Conservation (phyloP, 2,329 filamentous ascomycete genomes). For the Mariannaea elegans region DNA sequence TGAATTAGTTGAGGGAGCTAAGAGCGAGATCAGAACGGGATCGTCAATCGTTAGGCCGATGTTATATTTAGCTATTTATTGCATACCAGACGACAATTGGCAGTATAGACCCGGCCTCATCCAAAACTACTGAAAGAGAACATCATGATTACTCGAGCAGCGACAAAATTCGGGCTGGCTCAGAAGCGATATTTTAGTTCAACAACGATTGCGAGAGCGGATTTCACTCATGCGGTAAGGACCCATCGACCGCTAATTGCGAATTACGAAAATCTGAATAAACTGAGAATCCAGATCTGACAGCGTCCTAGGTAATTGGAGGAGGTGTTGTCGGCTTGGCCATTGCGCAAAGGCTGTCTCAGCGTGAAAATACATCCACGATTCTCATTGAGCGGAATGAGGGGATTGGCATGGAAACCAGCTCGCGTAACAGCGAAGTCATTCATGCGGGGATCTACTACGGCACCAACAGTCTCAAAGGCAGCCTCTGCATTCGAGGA, state of each 20-base stretch:
- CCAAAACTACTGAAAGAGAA: not conserved
- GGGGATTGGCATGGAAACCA: slow-evolving; percentile 83
- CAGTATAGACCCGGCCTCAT: not conserved
- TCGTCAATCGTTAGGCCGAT: not conserved
- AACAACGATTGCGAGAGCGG: slow-evolving; percentile 44
- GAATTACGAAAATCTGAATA: not conserved
- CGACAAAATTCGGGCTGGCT: not conserved
- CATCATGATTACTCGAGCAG: slow-evolving; percentile 11
- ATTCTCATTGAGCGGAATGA: slow-evolving; percentile 84
- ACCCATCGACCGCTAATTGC: slow-evolving; percentile 1
- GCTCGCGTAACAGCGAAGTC: slow-evolving; percentile 91
- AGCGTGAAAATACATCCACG: slow-evolving; percentile 68
- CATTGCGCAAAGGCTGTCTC: slow-evolving; percentile 78
- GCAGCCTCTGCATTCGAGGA: slow-evolving; percentile 81
- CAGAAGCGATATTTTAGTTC: slow-evolving; percentile 47
- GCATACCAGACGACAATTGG: not conserved
- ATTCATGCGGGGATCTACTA: slow-evolving; percentile 98
- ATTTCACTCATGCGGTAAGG: slow-evolving; percentile 58
- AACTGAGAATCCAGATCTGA: not conserved
- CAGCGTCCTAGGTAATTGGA: slow-evolving; percentile 59
- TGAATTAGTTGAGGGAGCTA: slow-evolving; percentile 3
- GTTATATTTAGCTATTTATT: slow-evolving; percentile 4
- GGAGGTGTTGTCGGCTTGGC: slow-evolving; percentile 80
- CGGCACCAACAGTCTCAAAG: slow-evolving; percentile 80
- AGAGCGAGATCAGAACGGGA: slow-evolving; percentile 9